Evolutionary conservation across 2,329 filamentous ascomycete species (phyloP).

Genomic region (Clonostachys sp.): DNA sequence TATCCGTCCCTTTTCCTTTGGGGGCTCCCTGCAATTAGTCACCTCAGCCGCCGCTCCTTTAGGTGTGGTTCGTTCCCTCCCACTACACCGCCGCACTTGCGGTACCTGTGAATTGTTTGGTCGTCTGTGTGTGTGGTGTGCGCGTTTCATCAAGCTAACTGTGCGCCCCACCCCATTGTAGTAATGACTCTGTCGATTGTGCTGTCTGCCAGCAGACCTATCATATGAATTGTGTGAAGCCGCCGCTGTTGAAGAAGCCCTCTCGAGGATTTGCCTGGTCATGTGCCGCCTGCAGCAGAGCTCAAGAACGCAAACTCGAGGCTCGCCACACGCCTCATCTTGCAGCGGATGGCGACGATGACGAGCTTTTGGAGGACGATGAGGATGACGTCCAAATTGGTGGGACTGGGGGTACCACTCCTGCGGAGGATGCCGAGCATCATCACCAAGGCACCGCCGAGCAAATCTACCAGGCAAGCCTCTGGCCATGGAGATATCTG

Average conservation of each 20-base stretch:
- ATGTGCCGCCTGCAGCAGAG: slow-evolving; percentile 90
- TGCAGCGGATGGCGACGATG: slow-evolving; percentile 64
- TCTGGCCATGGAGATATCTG: slow-evolving; percentile 95
- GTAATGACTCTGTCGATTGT: slow-evolving; percentile 93
- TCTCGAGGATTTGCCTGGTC: slow-evolving; percentile 98
- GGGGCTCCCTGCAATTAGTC: background rate
- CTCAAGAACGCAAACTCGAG: slow-evolving; percentile 90
- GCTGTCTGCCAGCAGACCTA: slow-evolving; percentile 93
- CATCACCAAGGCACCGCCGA: slow-evolving; percentile 67
- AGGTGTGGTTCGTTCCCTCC: background rate
- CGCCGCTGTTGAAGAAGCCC: slow-evolving; percentile 89
- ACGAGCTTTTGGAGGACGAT: slow-evolving; percentile 63
- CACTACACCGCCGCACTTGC: slow-evolving; percentile 3
- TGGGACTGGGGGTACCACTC: slow-evolving; percentile 60
- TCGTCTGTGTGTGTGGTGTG: background rate
- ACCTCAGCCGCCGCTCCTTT: background rate
- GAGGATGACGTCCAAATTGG: slow-evolving; percentile 59
- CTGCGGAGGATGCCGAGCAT: slow-evolving; percentile 50
- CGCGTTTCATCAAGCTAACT: background rate
- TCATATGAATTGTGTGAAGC: slow-evolving; percentile 96
- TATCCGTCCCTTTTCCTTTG: slow-evolving; percentile 3
- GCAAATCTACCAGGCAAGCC: slow-evolving; percentile 85
- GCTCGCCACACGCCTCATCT: slow-evolving; percentile 79
- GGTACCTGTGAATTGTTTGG: slow-evolving; percentile 1
- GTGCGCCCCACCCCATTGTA: slow-evolving; percentile 24